Conservation (phyloP, 805 yeast genomes). For the Vanderwaltozyma polyspora region DNA sequence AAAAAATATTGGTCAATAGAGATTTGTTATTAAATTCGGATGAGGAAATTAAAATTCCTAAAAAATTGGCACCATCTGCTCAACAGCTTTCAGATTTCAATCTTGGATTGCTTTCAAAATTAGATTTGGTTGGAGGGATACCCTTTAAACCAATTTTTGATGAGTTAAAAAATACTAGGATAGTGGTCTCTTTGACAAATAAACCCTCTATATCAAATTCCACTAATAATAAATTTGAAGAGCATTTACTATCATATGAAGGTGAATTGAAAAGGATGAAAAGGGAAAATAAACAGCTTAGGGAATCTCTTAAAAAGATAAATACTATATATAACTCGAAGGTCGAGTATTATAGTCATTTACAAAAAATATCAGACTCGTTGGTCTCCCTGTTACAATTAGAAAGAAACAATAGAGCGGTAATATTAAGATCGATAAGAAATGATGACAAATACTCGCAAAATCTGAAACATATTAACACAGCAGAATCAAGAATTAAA, state of each 20-base stretch:
- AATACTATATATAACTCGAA: conserved; percentile 69
- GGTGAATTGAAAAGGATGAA: conserved; percentile 10
- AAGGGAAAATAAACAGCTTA: conserved; percentile 17
- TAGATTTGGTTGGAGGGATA: conserved; percentile 15
- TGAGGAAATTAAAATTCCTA: conserved; percentile 15
- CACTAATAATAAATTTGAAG: conserved; percentile 15
- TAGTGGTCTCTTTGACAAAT: conserved; percentile 12
- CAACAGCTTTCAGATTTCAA: conserved; percentile 24
- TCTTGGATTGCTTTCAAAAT: conserved; percentile 17
- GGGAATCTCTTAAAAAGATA: conserved; percentile 39
- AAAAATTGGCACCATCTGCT: conserved; percentile 11
- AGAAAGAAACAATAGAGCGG: conserved; percentile 9
- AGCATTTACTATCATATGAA: conserved; percentile 17
- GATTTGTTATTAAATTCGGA: conserved; percentile 19
- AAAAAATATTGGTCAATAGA: conserved; percentile 37
- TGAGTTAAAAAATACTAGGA: conserved; percentile 22
- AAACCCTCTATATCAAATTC: conserved; percentile 1
- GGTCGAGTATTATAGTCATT: conserved; percentile 68
- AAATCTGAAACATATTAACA: conserved; percentile 17
- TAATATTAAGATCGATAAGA: conserved; percentile 15
- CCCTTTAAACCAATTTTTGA: conserved; percentile 25
- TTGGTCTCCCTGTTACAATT: conserved; percentile 41
- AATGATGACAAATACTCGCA: conserved; percentile 12
- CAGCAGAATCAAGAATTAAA: conserved; percentile 32
- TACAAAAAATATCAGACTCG: conserved; percentile 79